A percentile compares a stretch with the other conserved stretches of the same genome.
Conservation (phyloP, 768 basidiomycete genomes). For the Serendipita sp. region DNA sequence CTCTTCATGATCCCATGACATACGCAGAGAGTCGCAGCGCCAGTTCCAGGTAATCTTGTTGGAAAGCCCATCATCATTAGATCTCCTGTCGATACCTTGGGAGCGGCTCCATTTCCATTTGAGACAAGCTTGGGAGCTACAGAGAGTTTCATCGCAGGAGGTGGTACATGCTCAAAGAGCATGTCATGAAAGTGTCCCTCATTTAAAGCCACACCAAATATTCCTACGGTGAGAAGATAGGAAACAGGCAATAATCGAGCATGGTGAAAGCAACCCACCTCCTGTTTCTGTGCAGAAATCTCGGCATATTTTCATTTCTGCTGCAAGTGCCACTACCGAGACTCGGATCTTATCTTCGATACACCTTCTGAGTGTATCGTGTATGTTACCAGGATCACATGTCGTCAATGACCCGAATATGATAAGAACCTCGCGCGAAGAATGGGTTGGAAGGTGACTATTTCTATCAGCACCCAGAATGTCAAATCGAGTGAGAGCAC, state of each 20-base stretch:
- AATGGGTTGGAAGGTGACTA: conserved; percentile 94
- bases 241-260: conserved; percentile 14
- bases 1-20: conserved; percentile 88
- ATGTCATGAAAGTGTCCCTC: conserved; percentile 95
- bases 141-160: conserved; percentile 63
- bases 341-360: conserved; percentile 74
- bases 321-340: conserved; percentile 84
- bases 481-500: not conserved
- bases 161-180: conserved; percentile 87
- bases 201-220: conserved; percentile 92
- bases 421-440: conserved; percentile 86
- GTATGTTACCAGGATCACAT: conserved; percentile 92
- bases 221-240: conserved; percentile 14
- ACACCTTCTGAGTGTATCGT: conserved; percentile 80
- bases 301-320: conserved; percentile 96
- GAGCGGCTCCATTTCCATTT: conserved; percentile 19
- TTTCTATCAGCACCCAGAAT: conserved; percentile 7
- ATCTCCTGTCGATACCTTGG: conserved; percentile 56
- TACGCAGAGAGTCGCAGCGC: conserved; percentile 70
- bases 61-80: conserved; percentile 99
- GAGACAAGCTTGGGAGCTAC: conserved; percentile 15
- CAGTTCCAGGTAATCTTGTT: conserved; percentile 70
- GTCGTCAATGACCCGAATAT: conserved; percentile 93
- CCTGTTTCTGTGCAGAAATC: conserved; percentile 84
- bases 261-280: conserved; percentile 29